Evolutionary conservation across 306 rosid species (phyloP).

Genomic region (Albizia julibrissin): DNA sequence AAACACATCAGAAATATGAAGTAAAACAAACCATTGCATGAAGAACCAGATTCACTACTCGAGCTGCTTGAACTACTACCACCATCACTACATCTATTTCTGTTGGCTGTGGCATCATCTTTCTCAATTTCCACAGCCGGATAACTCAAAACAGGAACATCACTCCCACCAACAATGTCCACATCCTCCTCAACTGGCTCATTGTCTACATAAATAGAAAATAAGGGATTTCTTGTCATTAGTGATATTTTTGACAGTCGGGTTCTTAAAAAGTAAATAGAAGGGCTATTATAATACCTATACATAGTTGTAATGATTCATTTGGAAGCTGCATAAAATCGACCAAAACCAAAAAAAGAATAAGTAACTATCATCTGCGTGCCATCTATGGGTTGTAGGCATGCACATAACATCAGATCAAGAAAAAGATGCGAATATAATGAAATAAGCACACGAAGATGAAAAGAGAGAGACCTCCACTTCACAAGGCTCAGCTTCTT

Average conservation of each 20-base stretch:
- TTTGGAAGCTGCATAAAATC: background rate
- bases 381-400: background rate
- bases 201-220: background rate
- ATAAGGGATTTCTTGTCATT: background rate
- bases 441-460: background rate
- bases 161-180: background rate
- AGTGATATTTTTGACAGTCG: background rate
- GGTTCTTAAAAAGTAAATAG: background rate
- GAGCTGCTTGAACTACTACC: background rate
- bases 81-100: background rate
- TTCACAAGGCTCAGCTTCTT: background rate
- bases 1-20: background rate
- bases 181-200: background rate
- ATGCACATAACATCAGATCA: background rate
- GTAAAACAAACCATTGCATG: background rate
- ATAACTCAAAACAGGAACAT: background rate
- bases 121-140: background rate
- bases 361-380: background rate
- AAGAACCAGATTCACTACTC: background rate
- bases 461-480: background rate
- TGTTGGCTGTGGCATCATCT: background rate
- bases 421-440: background rate
- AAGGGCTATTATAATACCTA: background rate
- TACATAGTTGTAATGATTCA: background rate
- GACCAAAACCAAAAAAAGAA: background rate